Evolutionary conservation across 2,329 filamentous ascomycete genomes (phyloP).

Genomic region (Trichoderma sp.): DNA sequence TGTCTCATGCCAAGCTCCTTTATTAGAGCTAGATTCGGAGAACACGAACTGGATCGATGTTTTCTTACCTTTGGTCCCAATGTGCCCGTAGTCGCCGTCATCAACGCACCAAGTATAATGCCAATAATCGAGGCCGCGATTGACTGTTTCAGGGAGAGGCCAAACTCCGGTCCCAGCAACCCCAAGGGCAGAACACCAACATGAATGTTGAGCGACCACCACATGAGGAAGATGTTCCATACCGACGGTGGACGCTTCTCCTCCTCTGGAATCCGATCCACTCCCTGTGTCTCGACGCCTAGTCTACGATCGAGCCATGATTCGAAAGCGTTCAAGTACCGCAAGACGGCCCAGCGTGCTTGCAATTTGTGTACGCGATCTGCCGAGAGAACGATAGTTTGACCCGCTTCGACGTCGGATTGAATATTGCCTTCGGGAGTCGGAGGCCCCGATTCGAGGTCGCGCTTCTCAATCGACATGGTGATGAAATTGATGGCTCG

Average conservation of each 20-base stretch:
- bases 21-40: background rate
- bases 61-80: background rate
- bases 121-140: background rate
- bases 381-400: background rate
- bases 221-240: constrained; percentile 8
- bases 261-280: background rate
- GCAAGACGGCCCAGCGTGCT: background rate
- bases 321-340: background rate
- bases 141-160: background rate
- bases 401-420: background rate
- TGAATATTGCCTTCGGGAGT: background rate
- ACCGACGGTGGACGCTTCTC: background rate
- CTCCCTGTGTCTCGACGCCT: background rate
- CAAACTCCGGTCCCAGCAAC: background rate
- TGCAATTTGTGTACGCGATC: background rate
- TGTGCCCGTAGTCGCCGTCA: background rate
- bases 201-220: constrained; percentile 10
- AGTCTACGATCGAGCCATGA: background rate
- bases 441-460: background rate
- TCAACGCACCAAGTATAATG: background rate
- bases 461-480: background rate
- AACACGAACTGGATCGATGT: background rate
- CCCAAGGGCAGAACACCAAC: background rate
- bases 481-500: background rate
- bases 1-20: constrained; percentile 16